A percentile compares a stretch with the other conserved stretches of the same genome.
phyloP scores from a whole-genome alignment of 257 asterid genomes.

The Mentha longifolia region DNA sequence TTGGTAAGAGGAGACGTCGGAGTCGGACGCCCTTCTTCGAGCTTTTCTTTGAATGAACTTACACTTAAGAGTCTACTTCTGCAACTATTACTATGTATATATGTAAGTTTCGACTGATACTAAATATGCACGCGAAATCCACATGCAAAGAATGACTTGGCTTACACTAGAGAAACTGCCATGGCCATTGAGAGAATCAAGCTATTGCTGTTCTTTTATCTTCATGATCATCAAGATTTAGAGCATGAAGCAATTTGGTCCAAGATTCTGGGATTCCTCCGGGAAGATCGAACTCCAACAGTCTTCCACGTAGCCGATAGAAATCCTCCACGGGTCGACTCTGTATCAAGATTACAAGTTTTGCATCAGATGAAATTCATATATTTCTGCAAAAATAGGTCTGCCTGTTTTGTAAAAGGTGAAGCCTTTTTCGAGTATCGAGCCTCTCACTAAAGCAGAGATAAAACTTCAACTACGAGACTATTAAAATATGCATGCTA shows the following conservation, averaged over 20 bases:
- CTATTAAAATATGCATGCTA: too few species aligned
- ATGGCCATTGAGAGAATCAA: slow-evolving; percentile 36
- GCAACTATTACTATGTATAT: slow-evolving; percentile 24
- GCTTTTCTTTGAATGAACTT: slow-evolving; percentile 22
- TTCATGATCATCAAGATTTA: slow-evolving; percentile 71
- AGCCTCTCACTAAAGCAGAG: too few species aligned
- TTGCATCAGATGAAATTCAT: slow-evolving; percentile 10
- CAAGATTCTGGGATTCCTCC: slow-evolving; percentile 97
- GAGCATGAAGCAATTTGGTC: slow-evolving; percentile 81
- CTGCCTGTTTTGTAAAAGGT: neutral
- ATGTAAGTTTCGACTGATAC: slow-evolving; percentile 16
- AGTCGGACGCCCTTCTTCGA: neutral
- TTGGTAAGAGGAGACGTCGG: neutral
- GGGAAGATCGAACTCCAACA: slow-evolving; percentile 89
- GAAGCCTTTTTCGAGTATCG: neutral
- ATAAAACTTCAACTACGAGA: too few species aligned
- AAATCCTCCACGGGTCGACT: slow-evolving; percentile 88
- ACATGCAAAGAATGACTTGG: slow-evolving; percentile 63
- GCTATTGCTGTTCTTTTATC: slow-evolving; percentile 75
- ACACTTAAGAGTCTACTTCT: slow-evolving; percentile 25
- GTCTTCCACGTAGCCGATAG: slow-evolving; percentile 71
- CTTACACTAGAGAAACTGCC: slow-evolving; percentile 32
- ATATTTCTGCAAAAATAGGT: neutral
- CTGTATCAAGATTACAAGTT: slow-evolving; percentile 41
- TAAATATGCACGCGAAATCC: slow-evolving; percentile 39